These are phyloP conservation scores for Cercophora samala DNA, from an alignment of 495 filamentous ascomycete genomes.

Conservation along the genomic window DNA sequence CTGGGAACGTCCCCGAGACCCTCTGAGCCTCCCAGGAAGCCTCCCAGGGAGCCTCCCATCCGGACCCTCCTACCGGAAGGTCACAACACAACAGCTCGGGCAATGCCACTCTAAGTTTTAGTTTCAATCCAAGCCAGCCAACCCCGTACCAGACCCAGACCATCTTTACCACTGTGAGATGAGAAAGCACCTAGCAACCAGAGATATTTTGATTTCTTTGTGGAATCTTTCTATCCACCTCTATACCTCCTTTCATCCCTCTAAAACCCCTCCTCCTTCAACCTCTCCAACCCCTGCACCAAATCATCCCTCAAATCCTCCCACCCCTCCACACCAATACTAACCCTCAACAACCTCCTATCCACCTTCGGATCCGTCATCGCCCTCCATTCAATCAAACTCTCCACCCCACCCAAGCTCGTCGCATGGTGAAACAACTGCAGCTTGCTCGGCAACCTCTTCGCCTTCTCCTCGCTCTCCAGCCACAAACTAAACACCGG, in stretches of 20 bases:
- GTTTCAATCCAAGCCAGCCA: no score
- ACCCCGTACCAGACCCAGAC: no score
- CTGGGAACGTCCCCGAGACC: no score
- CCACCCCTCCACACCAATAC: slow-evolving; percentile 82
- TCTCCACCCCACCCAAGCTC: slow-evolving; percentile 89
- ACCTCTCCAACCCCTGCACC: slow-evolving; percentile 60
- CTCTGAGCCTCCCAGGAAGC: no score
- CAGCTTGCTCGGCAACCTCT: slow-evolving; percentile 70
- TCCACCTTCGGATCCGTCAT: slow-evolving; percentile 80
- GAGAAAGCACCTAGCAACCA: not conserved
- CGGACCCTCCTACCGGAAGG: no score
- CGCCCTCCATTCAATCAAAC: slow-evolving; percentile 81
- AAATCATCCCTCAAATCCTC: slow-evolving; percentile 81
- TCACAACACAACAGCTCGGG: no score
- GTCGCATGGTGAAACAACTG: slow-evolving; percentile 91
- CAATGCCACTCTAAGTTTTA: no score
- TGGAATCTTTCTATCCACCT: not conserved
- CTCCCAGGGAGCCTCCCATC: no score
- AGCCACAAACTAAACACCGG: slow-evolving; percentile 79
- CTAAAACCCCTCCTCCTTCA: slow-evolving; percentile 35
- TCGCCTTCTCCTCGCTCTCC: slow-evolving; percentile 58
- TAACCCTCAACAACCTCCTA: slow-evolving; percentile 70
- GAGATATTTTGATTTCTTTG: not conserved
- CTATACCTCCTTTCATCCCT: not conserved
- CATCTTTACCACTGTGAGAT: no score